phyloP scores from a whole-genome alignment of 2,329 filamentous ascomycete species.

The Pseudocercospora fuligena region DNA sequence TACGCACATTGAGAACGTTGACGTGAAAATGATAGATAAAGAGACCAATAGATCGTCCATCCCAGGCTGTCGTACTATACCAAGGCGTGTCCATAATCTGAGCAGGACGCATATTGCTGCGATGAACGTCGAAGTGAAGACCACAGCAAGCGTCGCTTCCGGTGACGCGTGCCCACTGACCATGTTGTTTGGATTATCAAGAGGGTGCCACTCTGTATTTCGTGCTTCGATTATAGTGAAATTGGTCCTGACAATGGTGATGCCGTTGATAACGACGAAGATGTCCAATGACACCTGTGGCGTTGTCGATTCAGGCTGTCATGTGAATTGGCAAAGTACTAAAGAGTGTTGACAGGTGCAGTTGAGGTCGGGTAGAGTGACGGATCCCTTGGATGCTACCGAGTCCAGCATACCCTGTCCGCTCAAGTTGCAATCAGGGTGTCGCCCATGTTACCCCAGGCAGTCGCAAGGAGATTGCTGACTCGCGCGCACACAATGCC shows the following conservation, averaged over 20 bases:
- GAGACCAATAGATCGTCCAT: slow-evolving; percentile 17
- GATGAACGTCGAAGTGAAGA: slow-evolving; percentile 25
- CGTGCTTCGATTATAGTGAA: not conserved
- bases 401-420: not conserved
- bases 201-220: not conserved
- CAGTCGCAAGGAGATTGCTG: not conserved
- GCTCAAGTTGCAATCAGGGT: not conserved
- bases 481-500: not conserved
- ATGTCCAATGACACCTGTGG: too few species aligned
- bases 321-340: not conserved
- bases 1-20: not conserved
- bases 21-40: not conserved
- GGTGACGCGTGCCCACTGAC: slow-evolving; percentile 26
- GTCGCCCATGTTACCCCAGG: not conserved
- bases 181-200: not conserved
- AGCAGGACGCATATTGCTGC: slow-evolving; percentile 24
- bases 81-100: slow-evolving; percentile 27
- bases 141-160: slow-evolving; percentile 24
- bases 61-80: slow-evolving; percentile 21
- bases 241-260: not conserved
- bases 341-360: slow-evolving; percentile 17
- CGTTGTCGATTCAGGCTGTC: not conserved
- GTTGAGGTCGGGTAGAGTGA: slow-evolving; percentile 30
- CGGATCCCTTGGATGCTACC: slow-evolving; percentile 25
- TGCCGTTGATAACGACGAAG: not conserved